Percentiles rank a stretch among this genome's conserved stretches.
These are phyloP conservation scores for Pythium dissotocum DNA, from an alignment of 352 stramenopile species.

Conservation along the genomic window DNA sequence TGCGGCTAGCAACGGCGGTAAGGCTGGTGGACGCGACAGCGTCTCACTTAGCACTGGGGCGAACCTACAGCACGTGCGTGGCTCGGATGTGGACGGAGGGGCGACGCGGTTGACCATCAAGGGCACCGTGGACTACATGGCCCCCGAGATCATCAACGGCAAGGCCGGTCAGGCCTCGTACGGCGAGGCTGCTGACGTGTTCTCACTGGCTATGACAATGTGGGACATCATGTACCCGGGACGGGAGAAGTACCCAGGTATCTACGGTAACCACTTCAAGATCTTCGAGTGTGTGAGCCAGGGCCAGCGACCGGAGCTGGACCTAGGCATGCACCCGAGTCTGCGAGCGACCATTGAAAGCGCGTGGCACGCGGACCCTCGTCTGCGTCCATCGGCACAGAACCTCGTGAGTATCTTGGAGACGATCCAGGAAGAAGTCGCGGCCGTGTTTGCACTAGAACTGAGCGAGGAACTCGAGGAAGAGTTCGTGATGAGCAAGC, in stretches of 20 bases:
- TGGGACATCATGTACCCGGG: constrained; percentile 58
- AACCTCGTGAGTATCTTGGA: constrained; percentile 46
- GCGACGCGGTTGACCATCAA: constrained; percentile 35
- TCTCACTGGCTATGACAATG: constrained; percentile 55
- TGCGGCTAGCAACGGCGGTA: not conserved
- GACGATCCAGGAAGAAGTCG: constrained; percentile 42
- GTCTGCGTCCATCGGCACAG: constrained; percentile 37
- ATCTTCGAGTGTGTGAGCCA: constrained; percentile 43
- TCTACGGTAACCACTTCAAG: constrained; percentile 32
- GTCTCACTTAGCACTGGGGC: constrained; percentile 37
- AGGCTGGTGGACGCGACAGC: not conserved
- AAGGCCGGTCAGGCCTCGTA: constrained; percentile 34
- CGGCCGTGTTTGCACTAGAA: constrained; percentile 30
- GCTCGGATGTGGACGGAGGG: constrained; percentile 16
- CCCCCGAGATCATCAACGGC: constrained; percentile 51
- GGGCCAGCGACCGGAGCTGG: constrained; percentile 36
- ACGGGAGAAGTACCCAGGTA: constrained; percentile 37
- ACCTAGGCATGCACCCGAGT: constrained; percentile 27
- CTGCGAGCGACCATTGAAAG: constrained; percentile 45
- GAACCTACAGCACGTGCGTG: constrained; percentile 42
- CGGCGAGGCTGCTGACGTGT: constrained; percentile 48
- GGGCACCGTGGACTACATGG: constrained; percentile 52
- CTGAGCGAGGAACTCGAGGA: constrained; percentile 30
- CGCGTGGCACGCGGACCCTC: constrained; percentile 42
- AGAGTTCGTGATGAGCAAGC: constrained; percentile 28